These are phyloP conservation scores for Backusella parvicylindrica DNA, from an alignment of 192 early-diverging fungal species.

Conservation along the genomic window DNA sequence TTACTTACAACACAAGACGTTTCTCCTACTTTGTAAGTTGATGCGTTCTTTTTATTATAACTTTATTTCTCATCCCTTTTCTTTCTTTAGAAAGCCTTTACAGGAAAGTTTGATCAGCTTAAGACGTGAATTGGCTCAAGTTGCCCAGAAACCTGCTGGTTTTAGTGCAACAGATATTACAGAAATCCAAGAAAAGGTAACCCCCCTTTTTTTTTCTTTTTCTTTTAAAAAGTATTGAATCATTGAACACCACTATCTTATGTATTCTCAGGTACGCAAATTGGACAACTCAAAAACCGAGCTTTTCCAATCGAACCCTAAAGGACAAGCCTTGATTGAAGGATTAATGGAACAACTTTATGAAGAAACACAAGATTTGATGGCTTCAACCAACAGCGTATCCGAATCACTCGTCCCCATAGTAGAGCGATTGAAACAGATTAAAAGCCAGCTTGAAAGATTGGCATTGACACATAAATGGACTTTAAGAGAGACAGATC, in stretches of 20 bases:
- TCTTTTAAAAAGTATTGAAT: too few species aligned
- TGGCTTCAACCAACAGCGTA: constrained; percentile 31
- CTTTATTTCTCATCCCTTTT: not conserved
- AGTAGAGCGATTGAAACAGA: constrained; percentile 51
- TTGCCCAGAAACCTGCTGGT: constrained; percentile 32
- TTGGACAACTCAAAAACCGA: constrained; percentile 77
- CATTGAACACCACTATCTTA: not conserved
- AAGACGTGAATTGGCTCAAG: constrained; percentile 50
- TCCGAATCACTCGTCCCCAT: constrained; percentile 30
- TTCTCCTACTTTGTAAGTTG: constrained; percentile 51
- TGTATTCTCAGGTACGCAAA: constrained; percentile 43
- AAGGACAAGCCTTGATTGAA: constrained; percentile 82
- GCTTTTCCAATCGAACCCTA: constrained; percentile 52
- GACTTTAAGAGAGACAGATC: constrained; percentile 77
- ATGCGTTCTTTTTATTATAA: not conserved
- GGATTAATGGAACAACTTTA: constrained; percentile 81
- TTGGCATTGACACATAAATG: constrained; percentile 71
- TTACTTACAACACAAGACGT: constrained; percentile 20
- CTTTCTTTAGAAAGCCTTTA: constrained; percentile 50
- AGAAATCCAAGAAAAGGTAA: constrained; percentile 66
- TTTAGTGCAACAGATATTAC: constrained; percentile 41
- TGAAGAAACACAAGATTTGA: constrained; percentile 76
- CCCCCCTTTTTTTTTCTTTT: too few species aligned
- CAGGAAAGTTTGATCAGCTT: constrained; percentile 73
- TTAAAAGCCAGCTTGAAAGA: constrained; percentile 74